Evolutionary conservation across 768 basidiomycete genomes (phyloP), one percentile per base, ranked within the genome.

Genomic region (Lyophyllum semitale): DNA sequence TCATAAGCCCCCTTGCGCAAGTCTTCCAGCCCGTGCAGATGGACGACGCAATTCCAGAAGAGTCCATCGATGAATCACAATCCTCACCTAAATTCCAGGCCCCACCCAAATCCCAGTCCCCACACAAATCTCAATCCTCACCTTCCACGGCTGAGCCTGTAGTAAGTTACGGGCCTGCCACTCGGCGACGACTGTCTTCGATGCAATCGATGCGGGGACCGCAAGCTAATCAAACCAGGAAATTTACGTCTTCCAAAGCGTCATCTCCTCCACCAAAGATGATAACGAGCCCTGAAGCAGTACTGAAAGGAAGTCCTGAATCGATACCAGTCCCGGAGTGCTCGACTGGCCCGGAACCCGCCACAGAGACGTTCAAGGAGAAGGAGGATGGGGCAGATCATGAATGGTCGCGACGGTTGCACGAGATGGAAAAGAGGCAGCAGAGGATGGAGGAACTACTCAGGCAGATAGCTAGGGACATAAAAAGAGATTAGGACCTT

Each of bases 1-100:
- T 75, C 27, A 64, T 75, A 8, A 88, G 87, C 63, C 90, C 91
- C 15, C 76, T 93, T 3, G 88, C 88, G 1, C 88, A 90, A 65
- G 74, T 90, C 13, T 93, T 82, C 66, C 87, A 87, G 52, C 88
- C 89, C 12, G 58, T 91, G 18, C 50, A 84, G 6, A 71, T 88
- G 15, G 82, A 85, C 48, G 81, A 83, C 1, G 69, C 75, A 18
- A 70, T 72, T 8, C 63, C 65, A 1, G 73, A 76, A 53, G 70
- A 74, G 13, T 54, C 48, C 8, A 51, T 46, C 8, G 61, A 64
- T 27, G 44, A 64, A 35, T 49, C 61, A 5, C 43, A 44, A 30
- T n/a, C 20, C 22, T 42, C 43, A 4, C 25, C 33, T 23, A 46
- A 51, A 35, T 43, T 29, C 18, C 20, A 33, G 27, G 48, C 52